A percentile compares a stretch with the other conserved stretches of the same genome.
phyloP scores from a whole-genome alignment of 139 green algal species.

The Chlorella sp. region DNA sequence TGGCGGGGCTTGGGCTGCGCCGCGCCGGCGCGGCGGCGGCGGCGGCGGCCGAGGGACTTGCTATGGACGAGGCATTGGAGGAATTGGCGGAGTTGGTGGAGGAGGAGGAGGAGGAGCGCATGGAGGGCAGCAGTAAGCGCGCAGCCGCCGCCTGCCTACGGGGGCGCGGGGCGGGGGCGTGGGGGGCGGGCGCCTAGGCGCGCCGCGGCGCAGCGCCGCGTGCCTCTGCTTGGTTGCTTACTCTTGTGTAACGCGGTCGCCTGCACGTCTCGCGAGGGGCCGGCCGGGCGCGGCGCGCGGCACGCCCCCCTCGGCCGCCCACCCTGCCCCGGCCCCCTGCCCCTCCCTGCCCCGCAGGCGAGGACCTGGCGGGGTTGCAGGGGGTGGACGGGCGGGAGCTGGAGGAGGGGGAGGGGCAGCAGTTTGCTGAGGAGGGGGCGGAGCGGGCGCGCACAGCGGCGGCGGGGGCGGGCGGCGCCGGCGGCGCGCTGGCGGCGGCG shows the following conservation, averaged over 20 bases:
- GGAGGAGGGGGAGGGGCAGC: neutral
- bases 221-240: too few species aligned
- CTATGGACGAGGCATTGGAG: neutral
- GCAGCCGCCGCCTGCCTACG: conserved; percentile 4
- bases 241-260: too few species aligned
- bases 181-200: neutral
- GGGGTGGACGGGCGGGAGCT: too few species aligned
- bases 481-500: conserved; percentile 48
- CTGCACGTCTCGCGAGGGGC: too few species aligned
- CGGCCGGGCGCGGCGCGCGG: too few species aligned
- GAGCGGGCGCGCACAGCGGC: neutral
- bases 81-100: neutral
- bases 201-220: too few species aligned
- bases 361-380: too few species aligned
- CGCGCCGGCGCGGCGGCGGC: neutral
- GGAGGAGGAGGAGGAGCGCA: conserved; percentile 13
- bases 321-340: too few species aligned
- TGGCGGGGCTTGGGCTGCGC: conserved; percentile 13
- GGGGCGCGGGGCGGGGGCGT: too few species aligned
- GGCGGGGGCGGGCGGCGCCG: conserved; percentile 7
- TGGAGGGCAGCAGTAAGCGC: conserved; percentile 32
- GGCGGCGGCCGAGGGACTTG: conserved; percentile 16
- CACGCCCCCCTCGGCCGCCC: too few species aligned
- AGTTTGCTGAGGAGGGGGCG: neutral
- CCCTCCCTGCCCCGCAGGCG: too few species aligned